Evolutionary conservation across 1,139 yeast species (phyloP), one percentile per base, ranked within the genome.

Genomic region (Candida sp.): DNA sequence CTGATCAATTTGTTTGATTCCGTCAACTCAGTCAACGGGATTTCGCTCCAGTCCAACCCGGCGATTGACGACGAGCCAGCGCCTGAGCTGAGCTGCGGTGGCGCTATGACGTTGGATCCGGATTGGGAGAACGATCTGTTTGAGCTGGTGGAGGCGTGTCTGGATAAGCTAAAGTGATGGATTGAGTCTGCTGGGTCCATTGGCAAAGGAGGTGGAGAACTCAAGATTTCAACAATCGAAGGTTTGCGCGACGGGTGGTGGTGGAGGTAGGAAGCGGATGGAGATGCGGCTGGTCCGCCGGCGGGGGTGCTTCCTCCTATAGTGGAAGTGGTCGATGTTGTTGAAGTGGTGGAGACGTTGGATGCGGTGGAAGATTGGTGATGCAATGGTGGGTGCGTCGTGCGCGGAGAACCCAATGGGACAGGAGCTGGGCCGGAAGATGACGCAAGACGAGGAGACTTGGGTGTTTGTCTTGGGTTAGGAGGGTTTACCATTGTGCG

Each of bases 141-240:
- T 5, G 80, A 74, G 41, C 77, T 70, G 31, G 72, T 60, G 3
- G 80, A 74, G 2, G 77, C 63, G 52, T 75, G 70, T 56, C 86
- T 66, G 7, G 84, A 77, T 56, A 81, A 72, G 46, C 74, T 70
- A 52, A 77, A 66, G 17, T 72, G 66, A 54, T 68, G 68, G 39
- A 71, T 63, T 28, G 57, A 40, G 49, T 74, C 80, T 31, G 69
- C 76, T 48, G 66, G 66, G 46, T 59, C 61, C 41, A 59, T 57
- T 28, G 78, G 80, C 49, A 86, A 68, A 0, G 91, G 90, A 6
- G 96, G 96, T 1, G 96, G 96, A 6, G 94, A 84, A n/a, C 91
- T 84, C 46, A 90, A 74, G 69, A 90, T 68, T 64, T 90, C 96
- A 42, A 88, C 96, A 53, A 90, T 88, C n/a, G 96, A 88, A 0